Evolutionary conservation across 2,329 filamentous ascomycete genomes (phyloP), one percentile per base, ranked within the genome.

Genomic region (Curvularia spicifera): DNA sequence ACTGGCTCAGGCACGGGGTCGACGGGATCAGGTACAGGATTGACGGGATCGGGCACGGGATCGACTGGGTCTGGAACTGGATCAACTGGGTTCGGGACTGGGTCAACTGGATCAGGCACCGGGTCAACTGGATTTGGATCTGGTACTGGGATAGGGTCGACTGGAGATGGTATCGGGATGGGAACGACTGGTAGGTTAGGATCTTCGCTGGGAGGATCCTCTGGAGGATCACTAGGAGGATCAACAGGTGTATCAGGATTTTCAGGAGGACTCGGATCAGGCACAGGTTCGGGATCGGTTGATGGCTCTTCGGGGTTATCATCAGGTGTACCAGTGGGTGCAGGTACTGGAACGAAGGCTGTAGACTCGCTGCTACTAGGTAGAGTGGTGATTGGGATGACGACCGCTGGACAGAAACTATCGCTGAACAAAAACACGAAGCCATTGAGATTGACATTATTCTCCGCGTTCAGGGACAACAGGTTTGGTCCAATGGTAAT

Each of bases 381-480:
- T 31, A 31, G 10, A 15, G 26, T 46, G 43, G 43, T 31, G 28
- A 46, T 46, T 46, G 43, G 26, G 12, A 46, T 46, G n/a, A 46
- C 43, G 7, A 46, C 0, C 3, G 26, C 28, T n/a, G 43, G 43
- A 31, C 43, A 46, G 5, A 31, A 18, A 20, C 5, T n/a, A 12
- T 20, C 26, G 28, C 43, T 46, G 28, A 46, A 46, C 28, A 46
- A 4, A 29, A 46, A 46, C n/a, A 46, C 43, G 18, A 29, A 29
- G n/a, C 43, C 43, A 20, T 46, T 46, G n/a, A 46, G 43, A 15
- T 46, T 31, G 15, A 46, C 43, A 5, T 46, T 31, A n/a, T 46
- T 31, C 2, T 46, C 43, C 18, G 43, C 43, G 26, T 46, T 46
- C n/a, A 46, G 9, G 2, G 43, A 46, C 9, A 46, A 31, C 8